Percentiles rank a stretch among this genome's conserved stretches.
Evolutionary conservation across 2,329 filamentous ascomycete species (phyloP).

Genomic region (Didymella pinodella): DNA sequence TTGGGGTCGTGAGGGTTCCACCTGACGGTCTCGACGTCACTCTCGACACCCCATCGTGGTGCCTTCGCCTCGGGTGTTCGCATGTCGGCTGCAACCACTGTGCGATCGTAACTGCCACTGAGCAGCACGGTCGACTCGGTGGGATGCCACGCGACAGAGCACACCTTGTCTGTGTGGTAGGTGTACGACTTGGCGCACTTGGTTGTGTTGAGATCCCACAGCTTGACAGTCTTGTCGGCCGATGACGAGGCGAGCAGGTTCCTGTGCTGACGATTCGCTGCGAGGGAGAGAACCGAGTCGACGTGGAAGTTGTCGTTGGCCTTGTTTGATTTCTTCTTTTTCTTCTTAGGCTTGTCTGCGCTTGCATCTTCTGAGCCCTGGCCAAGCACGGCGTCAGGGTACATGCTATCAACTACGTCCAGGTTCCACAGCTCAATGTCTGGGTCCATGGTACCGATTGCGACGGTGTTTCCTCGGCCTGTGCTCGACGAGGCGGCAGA

Average conservation of each 20-base stretch:
- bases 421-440: conserved; percentile 99
- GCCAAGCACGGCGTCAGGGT: conserved; percentile 93
- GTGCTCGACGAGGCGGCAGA: conserved; percentile 56
- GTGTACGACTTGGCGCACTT: conserved; percentile 95
- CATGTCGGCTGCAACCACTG: conserved; percentile 95
- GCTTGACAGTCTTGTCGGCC: conserved; percentile 95
- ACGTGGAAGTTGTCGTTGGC: conserved; percentile 92
- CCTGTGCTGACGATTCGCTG: conserved; percentile 90
- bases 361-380: conserved; percentile 63
- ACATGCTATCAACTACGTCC: conserved; percentile 96
- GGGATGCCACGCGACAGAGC: conserved; percentile 92
- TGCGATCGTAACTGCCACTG: conserved; percentile 94
- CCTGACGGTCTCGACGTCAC: conserved; percentile 88
- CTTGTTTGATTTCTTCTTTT: conserved; percentile 89
- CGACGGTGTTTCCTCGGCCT: conserved; percentile 85
- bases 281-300: conserved; percentile 88
- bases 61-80: conserved; percentile 83
- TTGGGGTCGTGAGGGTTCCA: conserved; percentile 95
- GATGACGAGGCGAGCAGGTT: conserved; percentile 95
- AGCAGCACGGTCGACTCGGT: conserved; percentile 86
- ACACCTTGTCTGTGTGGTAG: conserved; percentile 98
- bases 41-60: conserved; percentile 91
- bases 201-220: conserved; percentile 94
- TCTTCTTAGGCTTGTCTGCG: conserved; percentile 74
- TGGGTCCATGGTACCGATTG: conserved; percentile 95